Conservation (phyloP, 2,329 filamentous ascomycete genomes). For the Colletotrichum falcatum region DNA sequence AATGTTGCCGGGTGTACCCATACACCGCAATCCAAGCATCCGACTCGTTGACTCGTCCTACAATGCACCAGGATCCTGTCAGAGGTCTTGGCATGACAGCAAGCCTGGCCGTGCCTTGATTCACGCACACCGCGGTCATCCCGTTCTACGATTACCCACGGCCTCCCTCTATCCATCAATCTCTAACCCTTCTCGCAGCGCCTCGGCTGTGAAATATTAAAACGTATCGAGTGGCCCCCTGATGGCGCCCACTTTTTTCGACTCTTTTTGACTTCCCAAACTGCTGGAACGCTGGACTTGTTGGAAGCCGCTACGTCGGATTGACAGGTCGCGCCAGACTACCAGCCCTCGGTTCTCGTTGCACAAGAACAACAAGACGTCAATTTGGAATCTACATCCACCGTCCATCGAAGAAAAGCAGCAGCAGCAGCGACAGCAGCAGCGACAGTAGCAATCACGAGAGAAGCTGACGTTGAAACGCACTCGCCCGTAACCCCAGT, state of each 20-base stretch:
- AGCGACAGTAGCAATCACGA: not conserved
- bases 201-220: not conserved
- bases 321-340: not conserved
- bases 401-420: not conserved
- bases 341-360: not conserved
- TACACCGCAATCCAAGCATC: conserved; percentile 15
- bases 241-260: not conserved
- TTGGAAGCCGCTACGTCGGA: conserved; percentile 2
- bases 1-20: conserved; percentile 23
- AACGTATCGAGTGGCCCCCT: not conserved
- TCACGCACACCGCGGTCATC: conserved; percentile 11
- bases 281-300: conserved; percentile 15
- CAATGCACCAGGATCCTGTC: conserved; percentile 30
- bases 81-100: conserved; percentile 39
- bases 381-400: not conserved
- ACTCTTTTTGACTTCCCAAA: not conserved
- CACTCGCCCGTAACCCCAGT: conserved; percentile 28
- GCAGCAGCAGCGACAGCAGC: not conserved
- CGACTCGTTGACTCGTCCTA: conserved; percentile 1
- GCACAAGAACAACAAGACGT: not conserved
- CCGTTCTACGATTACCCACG: not conserved
- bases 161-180: not conserved
- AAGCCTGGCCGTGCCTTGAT: conserved; percentile 38
- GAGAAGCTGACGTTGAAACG: conserved; percentile 36
- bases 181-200: not conserved